Base-by-base conservation (phyloP, 1,284 basidiomycete genomes). In the Ceratobasidium sp. region DNA sequence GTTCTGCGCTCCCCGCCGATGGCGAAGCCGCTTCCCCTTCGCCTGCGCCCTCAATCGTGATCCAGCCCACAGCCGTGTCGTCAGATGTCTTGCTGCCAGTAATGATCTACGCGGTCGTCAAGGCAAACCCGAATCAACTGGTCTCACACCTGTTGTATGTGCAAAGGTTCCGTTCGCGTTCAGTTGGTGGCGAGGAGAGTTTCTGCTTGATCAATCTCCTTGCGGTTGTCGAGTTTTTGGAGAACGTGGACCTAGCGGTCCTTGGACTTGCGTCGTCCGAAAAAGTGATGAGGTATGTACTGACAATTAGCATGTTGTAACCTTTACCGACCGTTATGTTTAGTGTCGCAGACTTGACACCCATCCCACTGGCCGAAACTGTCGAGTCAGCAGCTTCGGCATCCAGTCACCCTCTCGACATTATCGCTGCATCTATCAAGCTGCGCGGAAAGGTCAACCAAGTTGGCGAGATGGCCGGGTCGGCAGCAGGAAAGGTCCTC, bases 131-230 rank as follows among this genome's bases (percentile, higher is more conserved):
- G 0, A 83, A 88, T 0, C 88, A 87, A 73, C 84, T 96, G 0
- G 91, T 93, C 3, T 96, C 93, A 0, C 92, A 96, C 77, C 84
- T 98, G 5, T 82, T 94, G 21, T 98, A 88, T 79, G 90, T 90
- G 0, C 93, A 96, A 76, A 87, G 96, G 23, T 98, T 94, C 81
- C 84, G 94, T 30, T 80, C 83, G 7, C 71, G 90, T 66, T 83
- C 86, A 3, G 82, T 85, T n/a, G 82, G 89, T 3, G 94, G 94
- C 0, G 94, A 97, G 78, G 92, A 93, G 75, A 89, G 88, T 67
- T 98, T 96, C 79, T 97, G 95, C 75, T 84, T 96, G 36, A 92
- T 97, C 79, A 98, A 97, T 80, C 83, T 96, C 38, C 89, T 96
- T 82, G 96, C 96, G 6, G 95, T 95, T 0, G 92, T 93, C 1